phyloP scores from a whole-genome alignment of 2,329 filamentous ascomycete genomes.

The Neonectria punicea region DNA sequence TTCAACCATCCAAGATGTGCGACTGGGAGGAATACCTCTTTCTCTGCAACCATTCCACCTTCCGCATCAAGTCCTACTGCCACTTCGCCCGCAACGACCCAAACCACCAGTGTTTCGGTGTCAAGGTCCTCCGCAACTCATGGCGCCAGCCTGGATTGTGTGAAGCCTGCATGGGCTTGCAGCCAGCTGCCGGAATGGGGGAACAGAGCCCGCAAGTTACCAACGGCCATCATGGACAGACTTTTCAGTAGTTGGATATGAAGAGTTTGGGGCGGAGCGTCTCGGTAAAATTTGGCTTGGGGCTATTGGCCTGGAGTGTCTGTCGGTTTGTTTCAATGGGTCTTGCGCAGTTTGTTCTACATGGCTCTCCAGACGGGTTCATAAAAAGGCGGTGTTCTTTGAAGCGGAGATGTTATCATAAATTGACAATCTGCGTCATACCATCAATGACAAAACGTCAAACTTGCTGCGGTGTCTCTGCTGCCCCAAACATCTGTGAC shows the following conservation, averaged over 20 bases:
- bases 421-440: background rate
- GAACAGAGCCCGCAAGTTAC: background rate
- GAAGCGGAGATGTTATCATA: background rate
- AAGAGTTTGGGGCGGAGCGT: background rate
- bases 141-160: constrained; percentile 67
- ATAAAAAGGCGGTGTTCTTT: background rate
- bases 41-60: constrained; percentile 68
- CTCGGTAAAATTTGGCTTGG: background rate
- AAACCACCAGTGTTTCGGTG: constrained; percentile 73
- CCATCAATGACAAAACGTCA: background rate
- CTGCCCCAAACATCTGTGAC: background rate
- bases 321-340: background rate
- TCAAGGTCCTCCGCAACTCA: constrained; percentile 72
- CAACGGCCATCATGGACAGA: background rate
- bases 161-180: constrained; percentile 53
- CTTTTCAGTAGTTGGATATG: background rate
- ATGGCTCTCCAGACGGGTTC: background rate
- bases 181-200: background rate
- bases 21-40: constrained; percentile 77
- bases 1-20: constrained; percentile 63
- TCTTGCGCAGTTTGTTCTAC: background rate
- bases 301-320: background rate
- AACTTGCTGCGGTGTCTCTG: background rate
- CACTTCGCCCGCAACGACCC: constrained; percentile 80
- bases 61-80: constrained; percentile 74